Evolutionary conservation across 306 rosid genomes (phyloP).

Genomic region (Casuarina cunninghamiana): DNA sequence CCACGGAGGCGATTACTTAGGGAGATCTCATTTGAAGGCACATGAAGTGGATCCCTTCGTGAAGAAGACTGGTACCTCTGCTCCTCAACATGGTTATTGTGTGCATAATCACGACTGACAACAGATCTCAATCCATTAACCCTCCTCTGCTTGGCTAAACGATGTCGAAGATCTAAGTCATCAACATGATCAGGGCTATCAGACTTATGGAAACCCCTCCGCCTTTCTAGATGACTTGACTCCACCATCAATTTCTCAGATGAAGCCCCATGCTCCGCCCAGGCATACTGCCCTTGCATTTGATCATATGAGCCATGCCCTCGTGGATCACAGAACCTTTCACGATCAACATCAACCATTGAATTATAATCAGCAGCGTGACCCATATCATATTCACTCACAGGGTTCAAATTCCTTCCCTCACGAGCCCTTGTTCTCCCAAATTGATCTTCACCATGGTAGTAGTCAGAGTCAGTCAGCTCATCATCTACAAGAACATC

Average conservation of each 20-base stretch:
- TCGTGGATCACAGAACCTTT: conserved; percentile 50
- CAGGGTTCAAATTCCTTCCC: conserved; percentile 62
- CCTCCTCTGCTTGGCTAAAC: conserved; percentile 76
- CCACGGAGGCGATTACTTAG: conserved; percentile 75
- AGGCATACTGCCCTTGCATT: conserved; percentile 63
- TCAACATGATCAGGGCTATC: conserved; percentile 67
- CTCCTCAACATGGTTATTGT: conserved; percentile 53
- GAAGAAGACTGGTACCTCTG: conserved; percentile 41
- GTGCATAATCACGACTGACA: conserved; percentile 57
- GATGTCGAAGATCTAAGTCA: conserved; percentile 74
- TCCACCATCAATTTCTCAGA: conserved; percentile 47
- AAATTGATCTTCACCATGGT: conserved; percentile 68
- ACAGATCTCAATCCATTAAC: conserved; percentile 76
- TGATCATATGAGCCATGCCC: conserved; percentile 70
- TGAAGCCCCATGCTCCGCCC: conserved; percentile 75
- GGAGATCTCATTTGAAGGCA: conserved; percentile 54
- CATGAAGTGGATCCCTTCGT: conserved; percentile 53
- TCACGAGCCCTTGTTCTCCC: conserved; percentile 70
- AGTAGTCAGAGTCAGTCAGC: conserved; percentile 74
- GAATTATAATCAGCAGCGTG: conserved; percentile 63
- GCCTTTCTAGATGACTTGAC: conserved; percentile 56
- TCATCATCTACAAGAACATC: conserved; percentile 99
- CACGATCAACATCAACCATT: conserved; percentile 65
- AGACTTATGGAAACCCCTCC: conserved; percentile 58
- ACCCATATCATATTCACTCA: conserved; percentile 66